Percentiles rank a stretch among this genome's conserved stretches.
Evolutionary conservation across 2,329 filamentous ascomycete species (phyloP).

Genomic region (Blumeria graminis): DNA sequence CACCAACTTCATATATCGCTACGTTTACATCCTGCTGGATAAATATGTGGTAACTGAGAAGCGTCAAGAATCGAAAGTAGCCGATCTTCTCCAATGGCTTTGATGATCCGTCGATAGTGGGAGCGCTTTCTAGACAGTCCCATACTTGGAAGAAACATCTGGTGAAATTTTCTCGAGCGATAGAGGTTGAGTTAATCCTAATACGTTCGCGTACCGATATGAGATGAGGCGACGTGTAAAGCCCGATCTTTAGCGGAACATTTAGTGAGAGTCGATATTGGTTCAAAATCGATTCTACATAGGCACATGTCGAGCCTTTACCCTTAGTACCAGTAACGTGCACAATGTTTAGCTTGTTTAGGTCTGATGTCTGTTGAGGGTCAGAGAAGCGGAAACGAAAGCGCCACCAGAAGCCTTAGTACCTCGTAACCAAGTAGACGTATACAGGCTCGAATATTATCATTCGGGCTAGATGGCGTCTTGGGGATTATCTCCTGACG

Average conservation of each 20-base stretch:
- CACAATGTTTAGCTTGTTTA: slow-evolving; percentile 38
- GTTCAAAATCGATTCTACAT: slow-evolving; percentile 35
- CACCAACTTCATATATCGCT: slow-evolving; percentile 41
- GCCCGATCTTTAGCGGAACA: slow-evolving; percentile 21
- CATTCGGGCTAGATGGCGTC: slow-evolving; percentile 39
- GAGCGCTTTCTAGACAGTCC: slow-evolving; percentile 23
- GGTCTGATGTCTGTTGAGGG: slow-evolving; percentile 8
- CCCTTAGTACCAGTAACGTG: slow-evolving; percentile 58
- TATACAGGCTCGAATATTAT: slow-evolving; percentile 61
- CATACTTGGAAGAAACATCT: slow-evolving; percentile 45
- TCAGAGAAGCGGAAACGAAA: neutral
- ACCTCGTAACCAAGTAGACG: slow-evolving; percentile 52
- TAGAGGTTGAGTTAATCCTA: slow-evolving; percentile 25
- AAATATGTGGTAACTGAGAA: slow-evolving; percentile 45
- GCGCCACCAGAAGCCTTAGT: slow-evolving; percentile 1
- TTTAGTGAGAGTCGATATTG: slow-evolving; percentile 19
- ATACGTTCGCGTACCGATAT: slow-evolving; percentile 44
- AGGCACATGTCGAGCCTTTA: slow-evolving; percentile 50
- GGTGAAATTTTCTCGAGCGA: slow-evolving; percentile 23
- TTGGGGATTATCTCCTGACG: slow-evolving; percentile 49
- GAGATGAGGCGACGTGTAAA: slow-evolving; percentile 47
- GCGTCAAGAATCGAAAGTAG: slow-evolving; percentile 36
- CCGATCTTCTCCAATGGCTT: slow-evolving; percentile 20
- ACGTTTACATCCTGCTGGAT: slow-evolving; percentile 34
- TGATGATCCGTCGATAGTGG: slow-evolving; percentile 12